Percentiles rank a stretch among this genome's conserved stretches.
These are phyloP conservation scores for Hordeum pubiflorum DNA, from an alignment of 202 grass and related monocot genomes.

Conservation along the genomic window DNA sequence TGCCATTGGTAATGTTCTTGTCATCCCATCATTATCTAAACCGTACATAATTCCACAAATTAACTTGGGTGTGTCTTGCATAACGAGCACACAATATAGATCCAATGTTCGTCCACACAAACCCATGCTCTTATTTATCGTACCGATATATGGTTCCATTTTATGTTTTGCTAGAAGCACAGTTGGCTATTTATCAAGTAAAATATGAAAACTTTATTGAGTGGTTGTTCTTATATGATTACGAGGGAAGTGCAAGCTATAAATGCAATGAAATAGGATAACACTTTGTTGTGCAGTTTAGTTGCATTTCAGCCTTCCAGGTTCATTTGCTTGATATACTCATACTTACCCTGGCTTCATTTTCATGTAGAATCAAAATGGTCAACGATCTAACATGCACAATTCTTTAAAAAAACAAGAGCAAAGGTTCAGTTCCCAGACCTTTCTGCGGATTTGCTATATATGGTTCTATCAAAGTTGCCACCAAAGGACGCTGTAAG, in stretches of 20 bases:
- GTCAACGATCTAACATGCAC: background rate
- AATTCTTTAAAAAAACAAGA: background rate
- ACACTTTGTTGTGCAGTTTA: background rate
- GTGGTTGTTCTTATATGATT: too few species aligned
- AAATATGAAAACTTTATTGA: too few species aligned
- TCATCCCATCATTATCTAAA: too few species aligned
- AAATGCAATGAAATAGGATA: background rate
- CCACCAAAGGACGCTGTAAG: background rate
- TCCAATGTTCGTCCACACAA: too few species aligned
- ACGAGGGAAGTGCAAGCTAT: background rate
- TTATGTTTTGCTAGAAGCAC: too few species aligned
- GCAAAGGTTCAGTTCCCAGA: background rate
- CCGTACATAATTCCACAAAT: too few species aligned
- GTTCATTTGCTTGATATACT: background rate
- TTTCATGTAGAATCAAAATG: background rate
- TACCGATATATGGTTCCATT: too few species aligned
- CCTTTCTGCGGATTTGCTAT: background rate
- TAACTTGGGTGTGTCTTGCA: too few species aligned
- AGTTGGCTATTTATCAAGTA: too few species aligned
- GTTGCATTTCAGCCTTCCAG: background rate
- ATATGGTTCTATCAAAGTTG: conserved; percentile 4
- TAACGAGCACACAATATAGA: too few species aligned
- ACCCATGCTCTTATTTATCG: too few species aligned
- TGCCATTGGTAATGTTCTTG: too few species aligned
- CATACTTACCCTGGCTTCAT: background rate